These are phyloP conservation scores for Sanghuangporus sanghuang DNA, from an alignment of 1,284 basidiomycete genomes.

Conservation along the genomic window DNA sequence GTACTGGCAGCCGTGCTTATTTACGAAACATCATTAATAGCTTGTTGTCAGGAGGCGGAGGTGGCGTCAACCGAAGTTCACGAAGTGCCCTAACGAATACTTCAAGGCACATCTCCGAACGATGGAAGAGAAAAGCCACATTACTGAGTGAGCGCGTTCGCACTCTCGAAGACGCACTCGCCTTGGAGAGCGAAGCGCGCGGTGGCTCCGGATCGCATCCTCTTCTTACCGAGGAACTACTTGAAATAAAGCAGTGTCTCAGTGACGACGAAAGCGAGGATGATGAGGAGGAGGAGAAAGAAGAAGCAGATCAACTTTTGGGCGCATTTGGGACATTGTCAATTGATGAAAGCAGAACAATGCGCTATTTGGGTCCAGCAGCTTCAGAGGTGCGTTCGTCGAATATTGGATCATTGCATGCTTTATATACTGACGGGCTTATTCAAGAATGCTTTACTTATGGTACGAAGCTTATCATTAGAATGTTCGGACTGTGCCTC, in stretches of 20 bases:
- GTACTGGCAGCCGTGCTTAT: background rate
- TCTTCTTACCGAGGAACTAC: slow-evolving; percentile 14
- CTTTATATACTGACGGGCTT: background rate
- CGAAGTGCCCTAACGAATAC: background rate
- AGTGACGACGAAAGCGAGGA: background rate
- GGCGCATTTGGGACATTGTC: slow-evolving; percentile 19
- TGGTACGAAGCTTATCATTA: background rate
- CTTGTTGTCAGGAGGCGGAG: background rate
- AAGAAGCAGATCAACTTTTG: slow-evolving; percentile 10
- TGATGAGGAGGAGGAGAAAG: slow-evolving; percentile 1
- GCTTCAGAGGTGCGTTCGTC: slow-evolving; percentile 6
- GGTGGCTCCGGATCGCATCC: slow-evolving; percentile 14
- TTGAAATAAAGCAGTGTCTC: slow-evolving; percentile 4
- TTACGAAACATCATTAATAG: background rate
- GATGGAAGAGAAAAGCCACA: slow-evolving; percentile 9
- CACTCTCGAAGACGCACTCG: slow-evolving; percentile 20
- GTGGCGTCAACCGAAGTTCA: background rate
- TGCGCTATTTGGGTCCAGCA: slow-evolving; percentile 6
- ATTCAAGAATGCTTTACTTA: background rate
- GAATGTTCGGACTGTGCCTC: background rate
- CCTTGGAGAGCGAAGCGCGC: slow-evolving; percentile 7
- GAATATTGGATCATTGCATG: no score
- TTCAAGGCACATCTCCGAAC: background rate
- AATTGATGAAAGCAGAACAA: slow-evolving; percentile 6
- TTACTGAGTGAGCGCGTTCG: slow-evolving; percentile 17